Evolutionary conservation across 2,329 filamentous ascomycete species (phyloP).

Genomic region (Akanthomyces lecanii): DNA sequence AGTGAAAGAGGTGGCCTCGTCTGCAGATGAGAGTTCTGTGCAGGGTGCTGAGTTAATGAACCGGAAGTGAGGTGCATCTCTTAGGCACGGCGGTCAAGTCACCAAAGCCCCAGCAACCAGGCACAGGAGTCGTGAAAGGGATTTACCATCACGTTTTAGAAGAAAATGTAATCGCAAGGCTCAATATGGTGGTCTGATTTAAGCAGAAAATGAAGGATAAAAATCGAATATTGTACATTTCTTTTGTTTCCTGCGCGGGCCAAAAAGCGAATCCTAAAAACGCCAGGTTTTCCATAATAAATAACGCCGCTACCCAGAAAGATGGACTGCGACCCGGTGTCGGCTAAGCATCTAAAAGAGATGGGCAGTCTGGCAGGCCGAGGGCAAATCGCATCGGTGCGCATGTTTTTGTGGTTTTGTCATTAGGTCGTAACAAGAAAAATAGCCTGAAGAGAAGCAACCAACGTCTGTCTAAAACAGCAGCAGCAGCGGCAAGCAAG

Average conservation of each 20-base stretch:
- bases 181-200: neutral
- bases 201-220: neutral
- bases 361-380: neutral
- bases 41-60: neutral
- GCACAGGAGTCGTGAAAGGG: neutral
- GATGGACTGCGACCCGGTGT: neutral
- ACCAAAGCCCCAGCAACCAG: neutral
- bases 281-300: conserved; percentile 9
- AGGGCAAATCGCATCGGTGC: neutral
- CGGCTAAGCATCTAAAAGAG: neutral
- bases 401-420: conserved; percentile 19
- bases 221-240: conserved; percentile 3
- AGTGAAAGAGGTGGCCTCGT: neutral
- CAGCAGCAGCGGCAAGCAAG: conserved; percentile 7
- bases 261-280: conserved; percentile 9
- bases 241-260: conserved; percentile 4
- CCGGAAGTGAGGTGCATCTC: conserved; percentile 2
- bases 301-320: conserved; percentile 5
- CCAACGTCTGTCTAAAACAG: conserved; percentile 5
- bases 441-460: conserved; percentile 8
- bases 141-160: neutral
- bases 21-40: neutral
- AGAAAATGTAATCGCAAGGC: neutral
- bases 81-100: neutral
- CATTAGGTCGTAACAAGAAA: conserved; percentile 28